These are phyloP conservation scores for Phytophthora brassicae DNA, from an alignment of 352 stramenopile species.

Conservation along the genomic window DNA sequence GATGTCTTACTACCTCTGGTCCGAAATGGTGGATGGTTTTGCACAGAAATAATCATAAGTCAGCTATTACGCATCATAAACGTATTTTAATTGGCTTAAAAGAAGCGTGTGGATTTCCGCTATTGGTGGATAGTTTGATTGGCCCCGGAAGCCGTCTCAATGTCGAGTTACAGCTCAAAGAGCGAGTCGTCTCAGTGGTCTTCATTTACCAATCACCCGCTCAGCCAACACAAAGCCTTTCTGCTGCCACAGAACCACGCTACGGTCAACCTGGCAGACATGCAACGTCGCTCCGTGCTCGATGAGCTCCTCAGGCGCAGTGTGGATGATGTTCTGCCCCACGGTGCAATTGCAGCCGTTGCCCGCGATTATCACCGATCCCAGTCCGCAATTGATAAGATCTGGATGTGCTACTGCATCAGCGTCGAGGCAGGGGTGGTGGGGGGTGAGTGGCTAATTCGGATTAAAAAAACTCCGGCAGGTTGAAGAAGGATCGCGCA, in stretches of 20 bases:
- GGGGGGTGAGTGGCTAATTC: background rate
- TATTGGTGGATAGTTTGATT: background rate
- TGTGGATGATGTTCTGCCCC: background rate
- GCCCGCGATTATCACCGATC: background rate
- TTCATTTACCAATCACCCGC: background rate
- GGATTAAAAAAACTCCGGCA: background rate
- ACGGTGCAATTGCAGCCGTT: too few species aligned
- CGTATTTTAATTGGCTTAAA: background rate
- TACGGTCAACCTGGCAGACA: background rate
- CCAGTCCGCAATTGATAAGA: background rate
- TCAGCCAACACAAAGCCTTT: background rate
- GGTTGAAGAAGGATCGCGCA: background rate
- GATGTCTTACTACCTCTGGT: constrained; percentile 7
- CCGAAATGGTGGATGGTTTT: background rate
- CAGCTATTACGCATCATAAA: background rate
- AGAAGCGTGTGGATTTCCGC: background rate
- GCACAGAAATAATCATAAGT: background rate
- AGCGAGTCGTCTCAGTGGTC: background rate
- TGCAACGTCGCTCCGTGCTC: background rate
- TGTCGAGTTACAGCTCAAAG: too few species aligned
- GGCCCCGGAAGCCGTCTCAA: background rate
- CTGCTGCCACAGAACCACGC: too few species aligned
- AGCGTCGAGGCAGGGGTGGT: background rate
- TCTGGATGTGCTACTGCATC: background rate
- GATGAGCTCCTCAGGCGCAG: background rate